Percentiles rank a stretch among this genome's conserved stretches.
Conservation (phyloP, 1,284 basidiomycete species). For the Ustilago hordei region DNA sequence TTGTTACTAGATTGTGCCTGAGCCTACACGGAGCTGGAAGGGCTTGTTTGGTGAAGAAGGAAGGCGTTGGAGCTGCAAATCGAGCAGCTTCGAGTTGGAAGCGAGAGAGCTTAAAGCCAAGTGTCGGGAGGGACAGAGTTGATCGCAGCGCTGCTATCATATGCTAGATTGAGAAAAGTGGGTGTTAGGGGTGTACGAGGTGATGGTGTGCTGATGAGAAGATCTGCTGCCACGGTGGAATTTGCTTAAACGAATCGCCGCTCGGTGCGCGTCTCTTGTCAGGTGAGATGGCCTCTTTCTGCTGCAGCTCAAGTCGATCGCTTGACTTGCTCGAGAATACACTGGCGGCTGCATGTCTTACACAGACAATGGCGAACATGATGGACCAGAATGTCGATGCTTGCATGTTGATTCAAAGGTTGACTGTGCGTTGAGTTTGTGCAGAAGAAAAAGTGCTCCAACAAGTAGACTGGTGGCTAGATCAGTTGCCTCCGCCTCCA, state of each 20-base stretch:
- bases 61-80: background rate
- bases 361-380: background rate
- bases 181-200: background rate
- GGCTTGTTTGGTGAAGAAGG: background rate
- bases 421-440: background rate
- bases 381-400: background rate
- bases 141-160: background rate
- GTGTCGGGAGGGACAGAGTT: background rate
- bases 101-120: background rate
- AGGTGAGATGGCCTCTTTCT: background rate
- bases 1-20: constrained; percentile 3
- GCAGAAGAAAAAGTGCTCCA: background rate
- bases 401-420: background rate
- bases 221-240: background rate
- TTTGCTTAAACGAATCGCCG: background rate
- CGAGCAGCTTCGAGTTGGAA: background rate
- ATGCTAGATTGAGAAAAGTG: background rate
- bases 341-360: background rate
- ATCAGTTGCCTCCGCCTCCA: background rate
- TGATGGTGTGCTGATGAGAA: background rate
- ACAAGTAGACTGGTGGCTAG: background rate
- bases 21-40: background rate
- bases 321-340: background rate
- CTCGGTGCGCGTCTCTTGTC: background rate
- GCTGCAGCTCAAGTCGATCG: background rate